Base-by-base conservation (phyloP, 2,329 filamentous ascomycete genomes). In the Cordyceps fumosorosea region DNA sequence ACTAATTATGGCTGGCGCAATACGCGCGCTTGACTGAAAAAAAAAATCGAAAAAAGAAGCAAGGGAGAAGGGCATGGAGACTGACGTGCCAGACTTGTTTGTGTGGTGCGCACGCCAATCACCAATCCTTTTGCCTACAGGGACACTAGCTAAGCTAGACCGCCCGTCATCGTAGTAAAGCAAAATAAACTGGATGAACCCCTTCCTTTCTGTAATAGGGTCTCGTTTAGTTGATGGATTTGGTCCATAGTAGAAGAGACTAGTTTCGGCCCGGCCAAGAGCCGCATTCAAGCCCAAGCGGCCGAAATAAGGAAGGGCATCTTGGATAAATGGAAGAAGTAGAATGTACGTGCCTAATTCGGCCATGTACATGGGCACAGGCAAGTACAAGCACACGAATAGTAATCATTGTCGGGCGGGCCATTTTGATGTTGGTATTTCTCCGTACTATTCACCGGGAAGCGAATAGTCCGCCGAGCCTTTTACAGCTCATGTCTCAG, bases 1-100 rank as follows among this genome's bases (percentile, higher is more conserved):
- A 37, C 34, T 8, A 37, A 12, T 37, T 37, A 52, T 24, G 12
- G 26, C 37, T 37, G 48, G 57, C 57, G 57, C 37, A n/a, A 60
- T 60, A 7, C 48, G 50, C 48, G 50, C 57, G 57, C 34, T 45
- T 54, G 50, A 52, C 34, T 34, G 16, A 40, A 58, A 47, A 53
- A 52, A 45, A 53, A 37, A 6, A 12, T 4, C 8, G 11, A 22
- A 14, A 26, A 34, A 14, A 47, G 5, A 11, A 12, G n/a, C n/a
- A n/a, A 7, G 0, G 0, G 40, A 53, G 18, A 22, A 47, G 2
- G 22, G 26, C 40, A 47, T 14, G 16, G 32, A 45, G 40, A 45
- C n/a, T 20, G 12, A 10, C 14, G 34, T 44, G 11, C 37, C 37
- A 16, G 14, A 16, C 14, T 16, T 44, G 26, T 29, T 29, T 29